A percentile compares a stretch with the other conserved stretches of the same genome.
Evolutionary conservation across 345 rosid genomes (phyloP).

Genomic region (Bruguiera gymnorhiza): DNA sequence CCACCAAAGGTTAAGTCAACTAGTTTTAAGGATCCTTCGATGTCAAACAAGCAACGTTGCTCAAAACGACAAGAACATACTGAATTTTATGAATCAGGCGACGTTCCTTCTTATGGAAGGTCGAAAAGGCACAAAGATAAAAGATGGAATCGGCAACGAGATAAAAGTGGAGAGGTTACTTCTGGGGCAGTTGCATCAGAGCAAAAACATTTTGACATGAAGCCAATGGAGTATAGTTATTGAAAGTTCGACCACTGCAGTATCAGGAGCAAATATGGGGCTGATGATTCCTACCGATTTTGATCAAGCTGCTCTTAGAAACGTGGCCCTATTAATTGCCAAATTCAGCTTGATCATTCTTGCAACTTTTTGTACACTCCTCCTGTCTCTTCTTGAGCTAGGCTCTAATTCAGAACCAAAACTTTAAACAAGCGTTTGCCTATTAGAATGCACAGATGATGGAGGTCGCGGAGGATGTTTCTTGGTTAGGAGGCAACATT

Average conservation of each 20-base stretch:
- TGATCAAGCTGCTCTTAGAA: constrained; percentile 19
- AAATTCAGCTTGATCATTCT: not conserved
- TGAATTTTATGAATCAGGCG: constrained; percentile 67
- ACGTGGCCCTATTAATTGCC: not conserved
- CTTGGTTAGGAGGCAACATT: too few species aligned
- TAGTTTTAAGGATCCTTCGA: constrained; percentile 65
- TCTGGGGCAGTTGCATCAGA: constrained; percentile 41
- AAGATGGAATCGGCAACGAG: constrained; percentile 71
- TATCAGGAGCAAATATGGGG: constrained; percentile 62
- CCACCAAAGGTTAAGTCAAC: constrained; percentile 59
- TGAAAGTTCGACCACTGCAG: constrained; percentile 54
- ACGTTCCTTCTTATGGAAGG: constrained; percentile 52
- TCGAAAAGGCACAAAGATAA: constrained; percentile 76
- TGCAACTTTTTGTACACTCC: not conserved
- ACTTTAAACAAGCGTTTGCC: too few species aligned
- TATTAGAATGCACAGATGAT: too few species aligned
- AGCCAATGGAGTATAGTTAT: constrained; percentile 53
- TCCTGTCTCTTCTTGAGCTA: not conserved
- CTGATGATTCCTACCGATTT: constrained; percentile 53
- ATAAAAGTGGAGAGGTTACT: constrained; percentile 55
- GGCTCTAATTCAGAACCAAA: too few species aligned
- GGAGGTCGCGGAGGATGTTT: too few species aligned
- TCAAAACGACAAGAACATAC: constrained; percentile 69
- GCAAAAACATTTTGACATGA: constrained; percentile 51
- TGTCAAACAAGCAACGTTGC: constrained; percentile 68